Conservation (phyloP, 1,139 yeast genomes). For the Blastobotrys arbuscula region DNA sequence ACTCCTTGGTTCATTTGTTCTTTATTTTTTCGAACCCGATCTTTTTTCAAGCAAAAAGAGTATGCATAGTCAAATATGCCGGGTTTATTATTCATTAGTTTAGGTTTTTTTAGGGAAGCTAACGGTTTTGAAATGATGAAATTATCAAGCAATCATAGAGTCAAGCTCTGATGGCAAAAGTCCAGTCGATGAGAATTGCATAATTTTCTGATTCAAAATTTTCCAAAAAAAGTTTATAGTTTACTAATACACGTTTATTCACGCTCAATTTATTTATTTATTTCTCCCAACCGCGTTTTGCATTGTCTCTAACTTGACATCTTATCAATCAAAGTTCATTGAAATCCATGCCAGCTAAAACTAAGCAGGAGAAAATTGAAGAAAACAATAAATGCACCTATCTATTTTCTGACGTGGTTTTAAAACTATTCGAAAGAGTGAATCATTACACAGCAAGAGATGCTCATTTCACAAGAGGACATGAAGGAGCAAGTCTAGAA, state of each 20-base stretch:
- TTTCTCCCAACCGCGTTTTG: background rate
- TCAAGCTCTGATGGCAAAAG: constrained; percentile 29
- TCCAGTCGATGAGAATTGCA: constrained; percentile 18
- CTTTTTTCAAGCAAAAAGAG: constrained; percentile 10
- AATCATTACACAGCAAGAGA: background rate
- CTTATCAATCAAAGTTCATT: too few species aligned
- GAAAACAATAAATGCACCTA: background rate
- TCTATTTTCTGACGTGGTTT: background rate
- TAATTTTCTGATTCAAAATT: constrained; percentile 6
- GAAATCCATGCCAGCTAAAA: too few species aligned
- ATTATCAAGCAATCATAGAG: constrained; percentile 25
- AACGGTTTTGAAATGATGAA: constrained; percentile 20
- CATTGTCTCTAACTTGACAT: too few species aligned
- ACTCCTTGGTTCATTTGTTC: constrained; percentile 22
- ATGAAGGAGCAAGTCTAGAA: background rate
- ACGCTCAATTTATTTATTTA: too few species aligned
- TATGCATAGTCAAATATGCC: constrained; percentile 29
- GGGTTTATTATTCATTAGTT: constrained; percentile 11
- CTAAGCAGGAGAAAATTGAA: too few species aligned
- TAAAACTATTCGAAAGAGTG: background rate
- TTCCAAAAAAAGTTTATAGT: background rate
- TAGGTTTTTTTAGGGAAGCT: background rate
- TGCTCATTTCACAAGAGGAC: too few species aligned
- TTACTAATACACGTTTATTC: background rate
- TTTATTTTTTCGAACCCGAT: constrained; percentile 12